A percentile compares a stretch with the other conserved stretches of the same genome.
phyloP scores from a whole-genome alignment of 306 rosid species.

The Cercis canadensis region DNA sequence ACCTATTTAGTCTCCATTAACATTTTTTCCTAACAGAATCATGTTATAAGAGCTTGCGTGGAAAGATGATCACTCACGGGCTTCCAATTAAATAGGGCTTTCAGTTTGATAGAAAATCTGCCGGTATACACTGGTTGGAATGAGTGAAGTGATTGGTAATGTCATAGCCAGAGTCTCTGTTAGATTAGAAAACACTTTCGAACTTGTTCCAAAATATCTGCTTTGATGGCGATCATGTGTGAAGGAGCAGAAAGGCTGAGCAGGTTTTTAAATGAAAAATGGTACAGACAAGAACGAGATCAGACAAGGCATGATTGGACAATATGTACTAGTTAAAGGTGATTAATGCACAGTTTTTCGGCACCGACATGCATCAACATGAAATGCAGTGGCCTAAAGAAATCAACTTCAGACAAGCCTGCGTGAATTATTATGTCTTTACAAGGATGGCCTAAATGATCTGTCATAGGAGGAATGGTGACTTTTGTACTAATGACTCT shows the following conservation, averaged over 20 bases:
- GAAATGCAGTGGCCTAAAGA: too few relatives aligned
- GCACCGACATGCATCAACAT: too few relatives aligned
- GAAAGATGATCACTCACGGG: constrained; percentile 11
- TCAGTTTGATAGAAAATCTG: constrained; percentile 5
- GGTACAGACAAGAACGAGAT: neutral
- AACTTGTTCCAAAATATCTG: neutral
- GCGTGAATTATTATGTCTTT: too few relatives aligned
- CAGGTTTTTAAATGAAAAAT: neutral
- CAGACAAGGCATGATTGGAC: constrained; percentile 12
- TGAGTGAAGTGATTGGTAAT: constrained; percentile 18
- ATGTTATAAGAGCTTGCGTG: constrained; percentile 13
- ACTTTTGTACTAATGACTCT: neutral
- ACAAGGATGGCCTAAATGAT: neutral
- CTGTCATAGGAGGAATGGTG: neutral
- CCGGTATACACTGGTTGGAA: neutral
- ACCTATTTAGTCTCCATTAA: too few relatives aligned
- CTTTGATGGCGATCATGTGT: constrained; percentile 15
- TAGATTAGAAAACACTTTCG: neutral
- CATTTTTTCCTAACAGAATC: too few relatives aligned
- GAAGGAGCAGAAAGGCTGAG: constrained; percentile 11
- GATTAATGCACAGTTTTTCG: neutral
- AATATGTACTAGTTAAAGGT: neutral
- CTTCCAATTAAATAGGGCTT: constrained; percentile 5
- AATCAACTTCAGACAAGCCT: too few relatives aligned
- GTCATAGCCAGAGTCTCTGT: neutral